Percentiles rank a stretch among this genome's conserved stretches.
Conservation (phyloP, 495 filamentous ascomycete species). For the Umbilicaria muhlenbergii region DNA sequence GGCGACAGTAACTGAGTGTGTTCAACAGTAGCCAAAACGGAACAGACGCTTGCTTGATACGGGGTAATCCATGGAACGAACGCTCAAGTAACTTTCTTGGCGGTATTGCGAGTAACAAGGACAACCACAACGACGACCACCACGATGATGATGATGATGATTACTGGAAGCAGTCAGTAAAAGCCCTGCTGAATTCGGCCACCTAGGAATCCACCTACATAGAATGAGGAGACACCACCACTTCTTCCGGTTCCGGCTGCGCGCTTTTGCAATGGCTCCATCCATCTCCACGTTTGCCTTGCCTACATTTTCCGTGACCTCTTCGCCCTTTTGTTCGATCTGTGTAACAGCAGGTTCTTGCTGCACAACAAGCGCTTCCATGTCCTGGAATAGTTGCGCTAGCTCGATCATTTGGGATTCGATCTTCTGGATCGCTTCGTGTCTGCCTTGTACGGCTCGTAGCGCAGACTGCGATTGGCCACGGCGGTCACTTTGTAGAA, state of each 20-base stretch:
- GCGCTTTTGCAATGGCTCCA: constrained; percentile 63
- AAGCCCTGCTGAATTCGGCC: too few relatives aligned
- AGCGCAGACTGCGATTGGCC: constrained; percentile 67
- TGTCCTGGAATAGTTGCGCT: constrained; percentile 66
- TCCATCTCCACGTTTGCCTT: constrained; percentile 69
- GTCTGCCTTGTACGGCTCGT: constrained; percentile 63
- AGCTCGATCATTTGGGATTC: constrained; percentile 78
- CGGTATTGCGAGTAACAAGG: constrained; percentile 21
- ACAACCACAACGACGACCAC: constrained; percentile 35
- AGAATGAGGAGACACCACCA: constrained; percentile 84
- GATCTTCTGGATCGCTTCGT: constrained; percentile 81
- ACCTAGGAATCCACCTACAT: constrained; percentile 37
- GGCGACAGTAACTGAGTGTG: too few relatives aligned
- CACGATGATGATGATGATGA: constrained; percentile 32
- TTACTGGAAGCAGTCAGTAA: constrained; percentile 4
- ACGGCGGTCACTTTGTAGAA: constrained; percentile 53
- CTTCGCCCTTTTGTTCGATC: constrained; percentile 70
- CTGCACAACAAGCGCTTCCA: constrained; percentile 66
- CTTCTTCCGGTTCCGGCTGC: constrained; percentile 80
- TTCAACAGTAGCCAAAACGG: too few relatives aligned
- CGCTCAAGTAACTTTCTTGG: not conserved
- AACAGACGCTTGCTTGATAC: not conserved
- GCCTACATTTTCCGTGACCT: constrained; percentile 60
- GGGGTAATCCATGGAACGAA: not conserved
- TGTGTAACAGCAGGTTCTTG: constrained; percentile 62